Conservation (phyloP, 129 eudicot species). For the Arctium minus region DNA sequence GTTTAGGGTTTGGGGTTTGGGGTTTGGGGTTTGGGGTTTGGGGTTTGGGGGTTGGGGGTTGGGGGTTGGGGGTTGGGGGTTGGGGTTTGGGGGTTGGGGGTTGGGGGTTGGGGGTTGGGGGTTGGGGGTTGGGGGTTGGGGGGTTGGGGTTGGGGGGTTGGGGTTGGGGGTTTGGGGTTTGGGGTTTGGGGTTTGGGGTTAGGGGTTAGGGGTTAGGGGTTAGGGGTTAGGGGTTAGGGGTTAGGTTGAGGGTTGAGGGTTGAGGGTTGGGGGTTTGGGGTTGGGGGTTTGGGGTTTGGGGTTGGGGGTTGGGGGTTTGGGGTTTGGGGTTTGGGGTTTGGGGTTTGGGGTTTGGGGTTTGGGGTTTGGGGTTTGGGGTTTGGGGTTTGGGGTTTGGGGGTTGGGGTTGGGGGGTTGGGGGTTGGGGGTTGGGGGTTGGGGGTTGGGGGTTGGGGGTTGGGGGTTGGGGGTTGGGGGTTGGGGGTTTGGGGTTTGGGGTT, state of each 20-base stretch:
- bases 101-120: too few species aligned
- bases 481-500: constrained; percentile 16
- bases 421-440: neutral
- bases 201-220: constrained; percentile 1
- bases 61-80: too few species aligned
- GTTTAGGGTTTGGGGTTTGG: too few species aligned
- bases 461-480: constrained; percentile 27
- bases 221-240: constrained; percentile 10
- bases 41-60: too few species aligned
- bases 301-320: constrained; percentile 14
- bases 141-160: too few species aligned
- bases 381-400: constrained; percentile 22
- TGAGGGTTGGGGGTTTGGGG: constrained; percentile 28
- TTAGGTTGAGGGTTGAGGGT: neutral
- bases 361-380: constrained; percentile 15
- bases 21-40: too few species aligned
- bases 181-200: neutral
- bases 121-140: too few species aligned
- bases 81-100: too few species aligned
- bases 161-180: too few species aligned
- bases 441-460: constrained; percentile 20
- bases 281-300: constrained; percentile 16
- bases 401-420: constrained; percentile 18
- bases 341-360: constrained; percentile 17
- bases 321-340: constrained; percentile 16